Base-by-base conservation (phyloP, 2,329 filamentous ascomycete genomes). In the Fonsecaea multimorphosa region DNA sequence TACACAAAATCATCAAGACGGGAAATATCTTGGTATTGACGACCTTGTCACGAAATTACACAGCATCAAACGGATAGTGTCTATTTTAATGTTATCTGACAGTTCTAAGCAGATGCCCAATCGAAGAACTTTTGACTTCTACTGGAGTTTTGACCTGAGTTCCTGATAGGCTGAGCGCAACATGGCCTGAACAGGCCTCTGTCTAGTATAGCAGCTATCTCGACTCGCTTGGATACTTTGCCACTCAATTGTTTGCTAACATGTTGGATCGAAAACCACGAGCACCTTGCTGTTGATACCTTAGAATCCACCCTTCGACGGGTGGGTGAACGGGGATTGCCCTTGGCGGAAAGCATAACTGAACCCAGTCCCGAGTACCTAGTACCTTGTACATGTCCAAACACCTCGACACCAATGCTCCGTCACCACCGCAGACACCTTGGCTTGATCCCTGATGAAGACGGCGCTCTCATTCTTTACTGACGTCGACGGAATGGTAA, bases 31-130 rank as follows among this genome's bases (percentile, higher is more conserved):
- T 59, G 27, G 61, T 59, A 46, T 63, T 46, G 64, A 60, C 40
- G 61, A 59, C 31, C 49, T 32, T 61, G 61, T 68, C 58, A 61
- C 38, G 64, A 58, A 61, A 27, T 44, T n/a, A 52, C 31, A 56
- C 38, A 22, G n/a, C 49, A 24, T 36, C 46, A 53, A 63, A 58
- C 49, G 61, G 51, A 19, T 66, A 66, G 51, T 68, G 67, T 66
- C 54, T 64, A 66, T 64, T 31, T 11, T 68, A 66, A 66, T 68
- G 36, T 55, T 38, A 64, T 64, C 34, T 57, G n/a, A 49, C 56
- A 58, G 40, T 38, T 38, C 3, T 22, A 57, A 57, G 3, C 32
- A 55, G 52, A 34, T 16, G n/a, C n/a, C 11, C n/a, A 3, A 34
- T 14, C 9, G 14, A 34, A 40, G 38, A 40, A 40, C 38, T 40